These are phyloP conservation scores for Teratosphaeria zuluensis DNA, from an alignment of 2,329 filamentous ascomycete genomes.

Conservation along the genomic window DNA sequence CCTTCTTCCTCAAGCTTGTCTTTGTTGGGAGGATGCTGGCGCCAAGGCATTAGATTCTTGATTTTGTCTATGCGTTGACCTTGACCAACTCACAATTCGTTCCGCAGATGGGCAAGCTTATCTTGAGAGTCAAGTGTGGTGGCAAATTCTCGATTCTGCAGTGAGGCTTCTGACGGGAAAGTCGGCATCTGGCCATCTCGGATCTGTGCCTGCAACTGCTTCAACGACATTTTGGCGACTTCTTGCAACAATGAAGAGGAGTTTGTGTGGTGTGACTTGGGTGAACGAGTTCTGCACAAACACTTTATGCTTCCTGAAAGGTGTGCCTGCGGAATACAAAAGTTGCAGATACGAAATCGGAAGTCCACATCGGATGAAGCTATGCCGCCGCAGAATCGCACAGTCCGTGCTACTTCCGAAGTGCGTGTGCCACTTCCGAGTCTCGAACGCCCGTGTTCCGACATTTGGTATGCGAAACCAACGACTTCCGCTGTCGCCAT, in stretches of 20 bases:
- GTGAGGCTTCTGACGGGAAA: conserved; percentile 14
- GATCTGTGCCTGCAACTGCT: conserved; percentile 2
- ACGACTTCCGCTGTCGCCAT: not conserved
- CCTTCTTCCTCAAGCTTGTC: conserved; percentile 6
- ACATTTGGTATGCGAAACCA: not conserved
- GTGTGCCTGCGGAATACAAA: not conserved
- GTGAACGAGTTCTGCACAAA: not conserved
- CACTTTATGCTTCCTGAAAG: not conserved
- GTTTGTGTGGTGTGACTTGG: not conserved
- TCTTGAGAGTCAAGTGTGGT: conserved; percentile 12
- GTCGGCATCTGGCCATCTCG: conserved; percentile 13
- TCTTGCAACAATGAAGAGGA: not conserved
- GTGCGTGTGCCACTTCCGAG: not conserved
- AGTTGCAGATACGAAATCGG: not conserved
- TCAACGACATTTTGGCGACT: not conserved
- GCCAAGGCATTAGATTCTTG: not conserved
- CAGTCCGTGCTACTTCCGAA: not conserved
- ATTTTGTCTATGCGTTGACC: not conserved
- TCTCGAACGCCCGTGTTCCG: not conserved
- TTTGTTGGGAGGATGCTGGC: conserved; percentile 5
- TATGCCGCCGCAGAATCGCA: not conserved
- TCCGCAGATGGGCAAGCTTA: not conserved
- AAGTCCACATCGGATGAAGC: not conserved
- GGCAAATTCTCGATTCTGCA: conserved; percentile 18
- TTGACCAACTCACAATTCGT: not conserved